phyloP scores from a whole-genome alignment of 169 alveolate genomes.

The Cryptosporidium sp. region DNA sequence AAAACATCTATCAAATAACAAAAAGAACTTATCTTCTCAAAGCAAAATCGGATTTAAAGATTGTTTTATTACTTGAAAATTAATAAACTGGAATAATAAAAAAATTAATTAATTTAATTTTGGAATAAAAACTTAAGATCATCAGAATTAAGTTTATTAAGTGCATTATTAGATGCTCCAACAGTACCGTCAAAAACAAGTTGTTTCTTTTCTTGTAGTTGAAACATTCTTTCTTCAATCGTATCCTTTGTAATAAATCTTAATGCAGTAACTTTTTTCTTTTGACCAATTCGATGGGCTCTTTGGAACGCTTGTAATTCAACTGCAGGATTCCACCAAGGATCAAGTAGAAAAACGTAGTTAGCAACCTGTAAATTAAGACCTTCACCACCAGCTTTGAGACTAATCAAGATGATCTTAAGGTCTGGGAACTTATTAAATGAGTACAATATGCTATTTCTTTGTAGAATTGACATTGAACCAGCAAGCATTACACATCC shows the following conservation, averaged over 20 bases:
- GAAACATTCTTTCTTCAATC: slow-evolving; percentile 96
- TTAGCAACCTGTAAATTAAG: slow-evolving; percentile 97
- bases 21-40: not conserved
- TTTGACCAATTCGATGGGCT: slow-evolving; percentile 97
- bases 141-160: slow-evolving; percentile 86
- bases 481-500: slow-evolving; percentile 86
- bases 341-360: slow-evolving; percentile 95
- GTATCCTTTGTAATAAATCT: slow-evolving; percentile 94
- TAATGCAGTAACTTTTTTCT: slow-evolving; percentile 91
- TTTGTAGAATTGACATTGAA: slow-evolving; percentile 82
- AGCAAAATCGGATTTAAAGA: not conserved
- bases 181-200: slow-evolving; percentile 91
- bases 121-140: slow-evolving; percentile 89
- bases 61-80: not conserved
- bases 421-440: slow-evolving; percentile 86
- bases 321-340: slow-evolving; percentile 99
- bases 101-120: slow-evolving; percentile 8
- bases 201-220: slow-evolving; percentile 92
- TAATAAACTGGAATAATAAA: not conserved
- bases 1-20: not conserved
- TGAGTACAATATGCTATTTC: slow-evolving; percentile 86
- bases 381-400: slow-evolving; percentile 99
- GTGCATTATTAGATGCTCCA: slow-evolving; percentile 85
- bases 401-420: slow-evolving; percentile 88
- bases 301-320: slow-evolving; percentile 98